phyloP scores from a whole-genome alignment of 2,329 filamentous ascomycete species.

The Fusarium sp. region DNA sequence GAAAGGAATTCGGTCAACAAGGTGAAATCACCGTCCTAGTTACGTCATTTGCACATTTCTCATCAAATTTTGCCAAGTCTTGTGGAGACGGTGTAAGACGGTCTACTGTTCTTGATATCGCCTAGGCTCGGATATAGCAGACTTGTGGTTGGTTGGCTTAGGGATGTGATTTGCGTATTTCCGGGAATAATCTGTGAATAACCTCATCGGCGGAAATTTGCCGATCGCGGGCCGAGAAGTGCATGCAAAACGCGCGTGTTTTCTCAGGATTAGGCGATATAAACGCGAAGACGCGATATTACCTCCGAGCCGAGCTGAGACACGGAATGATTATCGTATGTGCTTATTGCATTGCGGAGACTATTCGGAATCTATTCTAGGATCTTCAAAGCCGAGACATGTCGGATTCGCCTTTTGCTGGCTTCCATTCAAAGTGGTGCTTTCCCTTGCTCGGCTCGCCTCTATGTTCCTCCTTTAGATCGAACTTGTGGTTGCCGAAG shows the following conservation, averaged over 20 bases:
- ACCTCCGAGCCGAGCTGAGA: not conserved
- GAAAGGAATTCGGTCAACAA: slow-evolving; percentile 5
- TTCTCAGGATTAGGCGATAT: not conserved
- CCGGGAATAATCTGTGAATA: slow-evolving; percentile 29
- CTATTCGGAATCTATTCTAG: not conserved
- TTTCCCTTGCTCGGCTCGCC: not conserved
- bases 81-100: not conserved
- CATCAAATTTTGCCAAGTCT: not conserved
- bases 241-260: not conserved
- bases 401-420: not conserved
- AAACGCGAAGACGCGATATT: not conserved
- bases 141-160: not conserved
- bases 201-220: slow-evolving; percentile 10
- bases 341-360: not conserved
- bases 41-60: slow-evolving; percentile 5
- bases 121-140: not conserved
- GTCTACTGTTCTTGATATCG: not conserved
- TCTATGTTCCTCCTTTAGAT: not conserved
- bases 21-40: not conserved
- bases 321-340: too few species aligned
- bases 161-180: not conserved
- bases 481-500: not conserved
- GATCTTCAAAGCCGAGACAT: not conserved
- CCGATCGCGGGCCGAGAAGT: slow-evolving; percentile 10
- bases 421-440: not conserved